These are phyloP conservation scores for Sarcodon aspratus DNA, from an alignment of 768 basidiomycete genomes.

Conservation along the genomic window DNA sequence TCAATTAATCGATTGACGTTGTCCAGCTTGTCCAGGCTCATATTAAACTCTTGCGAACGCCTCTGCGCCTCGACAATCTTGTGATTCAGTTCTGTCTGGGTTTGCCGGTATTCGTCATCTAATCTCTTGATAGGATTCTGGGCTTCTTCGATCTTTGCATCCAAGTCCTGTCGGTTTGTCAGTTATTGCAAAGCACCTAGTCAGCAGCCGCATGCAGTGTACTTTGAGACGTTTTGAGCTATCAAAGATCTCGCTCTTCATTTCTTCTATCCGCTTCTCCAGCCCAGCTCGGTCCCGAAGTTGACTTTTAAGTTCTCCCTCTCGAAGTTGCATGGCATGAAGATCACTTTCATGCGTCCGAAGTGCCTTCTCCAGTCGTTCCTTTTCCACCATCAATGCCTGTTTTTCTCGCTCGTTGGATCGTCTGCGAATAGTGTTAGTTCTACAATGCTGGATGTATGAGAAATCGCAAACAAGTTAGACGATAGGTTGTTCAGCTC, in stretches of 20 bases:
- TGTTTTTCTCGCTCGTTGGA: conserved; percentile 53
- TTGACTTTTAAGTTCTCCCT: conserved; percentile 44
- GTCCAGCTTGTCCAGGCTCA: conserved; percentile 48
- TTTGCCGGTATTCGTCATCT: conserved; percentile 39
- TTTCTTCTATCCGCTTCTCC: conserved; percentile 43
- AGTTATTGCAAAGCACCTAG: not conserved
- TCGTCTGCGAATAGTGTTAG: conserved; percentile 31
- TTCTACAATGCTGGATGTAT: not conserved
- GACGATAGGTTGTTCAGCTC: conserved; percentile 56
- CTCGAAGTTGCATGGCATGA: conserved; percentile 50
- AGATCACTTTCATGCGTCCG: conserved; percentile 49
- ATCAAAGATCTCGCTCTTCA: conserved; percentile 43
- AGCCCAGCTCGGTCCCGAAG: conserved; percentile 45
- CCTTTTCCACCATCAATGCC: conserved; percentile 44
- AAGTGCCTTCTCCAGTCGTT: conserved; percentile 41
- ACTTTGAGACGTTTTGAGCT: conserved; percentile 43
- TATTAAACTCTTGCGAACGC: conserved; percentile 52
- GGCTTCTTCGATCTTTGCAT: conserved; percentile 45
- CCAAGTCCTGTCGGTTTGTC: conserved; percentile 41
- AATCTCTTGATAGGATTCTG: conserved; percentile 55
- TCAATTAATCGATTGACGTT: conserved; percentile 53
- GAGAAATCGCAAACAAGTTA: conserved; percentile 41
- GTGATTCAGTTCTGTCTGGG: conserved; percentile 36
- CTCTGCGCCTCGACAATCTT: conserved; percentile 42
- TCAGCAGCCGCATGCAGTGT: not conserved